These are phyloP conservation scores for Epichloe aotearoae DNA, from an alignment of 2,329 filamentous ascomycete genomes.

Conservation along the genomic window DNA sequence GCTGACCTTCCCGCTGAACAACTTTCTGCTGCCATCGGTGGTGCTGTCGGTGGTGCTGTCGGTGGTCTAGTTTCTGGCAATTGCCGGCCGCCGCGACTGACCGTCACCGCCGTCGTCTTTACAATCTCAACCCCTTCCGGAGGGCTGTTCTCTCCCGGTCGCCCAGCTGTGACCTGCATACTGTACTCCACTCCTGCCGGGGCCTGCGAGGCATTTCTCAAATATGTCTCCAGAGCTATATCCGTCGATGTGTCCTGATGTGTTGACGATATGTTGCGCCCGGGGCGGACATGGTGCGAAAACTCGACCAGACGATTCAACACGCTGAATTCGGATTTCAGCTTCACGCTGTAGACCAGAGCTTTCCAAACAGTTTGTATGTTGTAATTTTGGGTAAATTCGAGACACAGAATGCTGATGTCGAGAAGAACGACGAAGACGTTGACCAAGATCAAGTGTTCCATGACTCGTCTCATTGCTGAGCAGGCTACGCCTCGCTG, in stretches of 20 bases:
- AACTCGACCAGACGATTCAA: conserved; percentile 22
- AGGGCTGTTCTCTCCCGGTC: not conserved
- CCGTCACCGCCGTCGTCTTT: conserved; percentile 2
- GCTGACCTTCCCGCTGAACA: not conserved
- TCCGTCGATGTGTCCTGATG: not conserved
- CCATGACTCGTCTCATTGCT: conserved; percentile 7
- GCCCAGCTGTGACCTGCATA: not conserved
- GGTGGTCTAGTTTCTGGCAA: not conserved
- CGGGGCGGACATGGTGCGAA: conserved; percentile 12
- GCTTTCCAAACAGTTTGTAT: conserved; percentile 22
- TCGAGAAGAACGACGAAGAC: conserved; percentile 30
- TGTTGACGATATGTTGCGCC: not conserved
- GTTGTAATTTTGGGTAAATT: conserved; percentile 18
- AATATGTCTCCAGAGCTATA: conserved; percentile 1
- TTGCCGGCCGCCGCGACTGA: not conserved
- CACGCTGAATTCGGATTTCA: conserved; percentile 24
- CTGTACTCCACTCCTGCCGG: conserved; percentile 1
- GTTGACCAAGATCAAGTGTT: conserved; percentile 27
- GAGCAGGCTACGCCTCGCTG: conserved; percentile 18
- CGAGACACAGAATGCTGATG: conserved; percentile 19
- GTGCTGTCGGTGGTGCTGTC: not conserved
- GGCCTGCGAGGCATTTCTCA: not conserved
- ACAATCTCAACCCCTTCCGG: not conserved
- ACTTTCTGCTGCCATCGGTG: not conserved
- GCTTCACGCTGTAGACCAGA: conserved; percentile 22